Evolutionary conservation across 1,284 basidiomycete species (phyloP).

Genomic region (Lignosus rhinocerotis): DNA sequence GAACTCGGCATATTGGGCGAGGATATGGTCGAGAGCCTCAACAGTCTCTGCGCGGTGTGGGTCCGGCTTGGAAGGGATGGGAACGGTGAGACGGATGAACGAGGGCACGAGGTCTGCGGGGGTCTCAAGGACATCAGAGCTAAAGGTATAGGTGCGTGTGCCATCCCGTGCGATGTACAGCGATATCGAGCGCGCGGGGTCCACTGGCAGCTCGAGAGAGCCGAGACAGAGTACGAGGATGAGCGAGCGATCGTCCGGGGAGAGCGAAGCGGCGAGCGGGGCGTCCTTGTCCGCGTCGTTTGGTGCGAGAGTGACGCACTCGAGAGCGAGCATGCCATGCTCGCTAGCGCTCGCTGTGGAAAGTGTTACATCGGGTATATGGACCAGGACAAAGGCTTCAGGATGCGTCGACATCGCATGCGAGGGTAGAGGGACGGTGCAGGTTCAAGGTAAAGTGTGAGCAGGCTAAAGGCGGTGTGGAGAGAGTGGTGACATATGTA

Average conservation of each 20-base stretch:
- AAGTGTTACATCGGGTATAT: slow-evolving; percentile 48
- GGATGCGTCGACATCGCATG: slow-evolving; percentile 17
- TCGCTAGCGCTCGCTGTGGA: slow-evolving; percentile 34
- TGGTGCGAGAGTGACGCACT: slow-evolving; percentile 52
- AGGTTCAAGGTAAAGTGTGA: background rate
- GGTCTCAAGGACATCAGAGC: slow-evolving; percentile 7
- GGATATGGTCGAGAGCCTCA: slow-evolving; percentile 69
- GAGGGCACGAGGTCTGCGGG: slow-evolving; percentile 25
- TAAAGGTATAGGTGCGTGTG: slow-evolving; percentile 43
- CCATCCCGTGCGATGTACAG: slow-evolving; percentile 38
- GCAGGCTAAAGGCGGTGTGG: background rate
- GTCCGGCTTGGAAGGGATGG: slow-evolving; percentile 35
- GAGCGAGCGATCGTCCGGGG: slow-evolving; percentile 44
- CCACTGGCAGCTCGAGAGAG: slow-evolving; percentile 59
- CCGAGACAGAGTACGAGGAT: slow-evolving; percentile 65
- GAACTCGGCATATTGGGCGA: slow-evolving; percentile 66
- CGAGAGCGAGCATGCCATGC: slow-evolving; percentile 48
- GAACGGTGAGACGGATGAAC: slow-evolving; percentile 40
- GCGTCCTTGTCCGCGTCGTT: slow-evolving; percentile 20
- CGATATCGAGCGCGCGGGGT: slow-evolving; percentile 46
- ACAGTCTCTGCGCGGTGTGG: slow-evolving; percentile 54
- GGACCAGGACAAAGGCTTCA: slow-evolving; percentile 57
- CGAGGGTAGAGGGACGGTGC: background rate
- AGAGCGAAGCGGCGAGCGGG: slow-evolving; percentile 27
- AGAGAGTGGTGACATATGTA: background rate